A percentile compares a stretch with the other conserved stretches of the same genome.
Conservation (phyloP, 2,329 filamentous ascomycete species). For the Stenocarpella maydis region DNA sequence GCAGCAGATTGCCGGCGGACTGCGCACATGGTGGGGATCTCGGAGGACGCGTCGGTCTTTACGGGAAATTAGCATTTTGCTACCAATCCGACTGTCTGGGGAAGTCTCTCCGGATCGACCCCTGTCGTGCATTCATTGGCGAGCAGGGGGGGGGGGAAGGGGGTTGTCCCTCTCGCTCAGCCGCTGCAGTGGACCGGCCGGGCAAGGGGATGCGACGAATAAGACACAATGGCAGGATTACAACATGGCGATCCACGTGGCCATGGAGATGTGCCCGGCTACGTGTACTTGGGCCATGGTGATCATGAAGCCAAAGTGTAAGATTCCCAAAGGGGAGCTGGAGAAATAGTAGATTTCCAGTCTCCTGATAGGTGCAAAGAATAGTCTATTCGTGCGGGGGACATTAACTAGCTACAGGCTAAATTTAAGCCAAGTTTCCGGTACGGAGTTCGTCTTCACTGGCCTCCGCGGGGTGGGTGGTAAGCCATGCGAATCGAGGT, state of each 20-base stretch:
- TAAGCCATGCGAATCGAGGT: too few relatives aligned
- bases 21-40: background rate
- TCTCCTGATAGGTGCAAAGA: background rate
- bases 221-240: background rate
- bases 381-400: too few relatives aligned
- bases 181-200: background rate
- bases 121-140: background rate
- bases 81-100: background rate
- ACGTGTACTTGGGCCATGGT: background rate
- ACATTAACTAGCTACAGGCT: too few relatives aligned
- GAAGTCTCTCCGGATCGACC: background rate
- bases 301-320: too few relatives aligned
- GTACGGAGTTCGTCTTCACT: too few relatives aligned
- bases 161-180: background rate
- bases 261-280: background rate
- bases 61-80: background rate
- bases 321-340: too few relatives aligned
- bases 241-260: slow-evolving; percentile 6
- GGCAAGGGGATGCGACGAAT: background rate
- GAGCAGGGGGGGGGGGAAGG: too few relatives aligned
- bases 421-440: too few relatives aligned
- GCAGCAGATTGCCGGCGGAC: too few relatives aligned
- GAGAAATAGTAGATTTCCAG: background rate
- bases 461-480: too few relatives aligned
- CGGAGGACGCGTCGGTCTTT: background rate